Base-by-base conservation (phyloP, 2,329 filamentous ascomycete species). In the Zalaria sp. region DNA sequence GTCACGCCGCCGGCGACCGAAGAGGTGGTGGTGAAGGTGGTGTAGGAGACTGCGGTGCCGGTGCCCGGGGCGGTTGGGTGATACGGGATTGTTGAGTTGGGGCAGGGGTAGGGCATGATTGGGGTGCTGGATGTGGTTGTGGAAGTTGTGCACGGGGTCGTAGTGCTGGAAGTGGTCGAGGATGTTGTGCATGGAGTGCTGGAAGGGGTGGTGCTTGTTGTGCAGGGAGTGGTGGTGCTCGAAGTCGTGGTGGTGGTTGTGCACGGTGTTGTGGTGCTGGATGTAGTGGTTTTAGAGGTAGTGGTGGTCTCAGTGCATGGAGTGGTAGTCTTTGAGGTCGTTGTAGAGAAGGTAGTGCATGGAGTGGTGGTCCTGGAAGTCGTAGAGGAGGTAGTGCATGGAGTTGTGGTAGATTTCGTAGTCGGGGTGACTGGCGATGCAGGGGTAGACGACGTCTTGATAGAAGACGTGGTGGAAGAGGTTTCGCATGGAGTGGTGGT, bases 341-440 rank as follows among this genome's bases (percentile, higher is more conserved):
- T 37, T 7, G 41, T 39, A 29, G 34, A 36, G 4, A 43, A 43
- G 3, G 46, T 35, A 3, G 46, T 39, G 34, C 42, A 47, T 11
- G 46, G 46, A 34, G 41, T 37, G 18, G 43, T 45, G 37, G 36
- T 42, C 32, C 43, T 47, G 35, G 34, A 32, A 29, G 34, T 39
- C n/a, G 38, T 27, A 37, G 47, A 49, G 35, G 39, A 44, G 26
- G 46, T 46, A 3, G 53, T 51, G 31, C 57, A 57, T n/a, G 50
- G 52, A 4, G 51, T 49, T 26, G 49, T 49, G 40, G 49, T 44
- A 34, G 31, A 34, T 34, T 8, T 38, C 41, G 26, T 27, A 27
- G 26, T 25, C n/a, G 9, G 18, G 18, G 18, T 18, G 18, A 18
- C 18, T 18, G 18, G 18, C 18, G 18, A 18, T 18, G 18, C 18